These are phyloP conservation scores for Rhodofomes roseus DNA, from an alignment of 1,284 basidiomycete species.

Conservation along the genomic window DNA sequence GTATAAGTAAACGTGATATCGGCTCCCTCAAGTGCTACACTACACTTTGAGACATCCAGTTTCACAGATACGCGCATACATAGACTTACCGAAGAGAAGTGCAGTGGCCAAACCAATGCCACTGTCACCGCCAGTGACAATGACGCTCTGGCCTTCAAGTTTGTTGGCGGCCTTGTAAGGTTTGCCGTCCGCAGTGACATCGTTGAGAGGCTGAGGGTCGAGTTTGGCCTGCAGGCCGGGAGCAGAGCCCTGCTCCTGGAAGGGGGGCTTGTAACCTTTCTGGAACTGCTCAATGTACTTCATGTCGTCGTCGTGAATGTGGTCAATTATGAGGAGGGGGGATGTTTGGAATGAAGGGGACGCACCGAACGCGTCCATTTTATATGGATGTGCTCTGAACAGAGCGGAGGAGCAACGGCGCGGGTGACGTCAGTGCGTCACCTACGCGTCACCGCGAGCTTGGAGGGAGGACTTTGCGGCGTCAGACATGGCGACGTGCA, in stretches of 20 bases:
- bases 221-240: slow-evolving; percentile 28
- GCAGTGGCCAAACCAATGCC: slow-evolving; percentile 42
- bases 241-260: slow-evolving; percentile 23
- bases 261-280: slow-evolving; percentile 29
- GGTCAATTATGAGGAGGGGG: background rate
- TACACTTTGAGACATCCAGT: slow-evolving; percentile 1
- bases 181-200: slow-evolving; percentile 46
- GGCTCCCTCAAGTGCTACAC: slow-evolving; percentile 52
- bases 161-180: slow-evolving; percentile 38
- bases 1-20: slow-evolving; percentile 50
- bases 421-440: background rate
- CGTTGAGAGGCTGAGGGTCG: slow-evolving; percentile 43
- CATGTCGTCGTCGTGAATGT: too few species aligned
- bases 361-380: background rate
- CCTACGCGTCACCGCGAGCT: background rate
- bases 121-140: slow-evolving; percentile 49
- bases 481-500: background rate
- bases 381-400: background rate
- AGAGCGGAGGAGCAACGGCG: background rate
- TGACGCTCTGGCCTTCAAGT: slow-evolving; percentile 42
- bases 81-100: slow-evolving; percentile 32
- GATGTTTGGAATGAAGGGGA: background rate
- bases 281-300: slow-evolving; percentile 26
- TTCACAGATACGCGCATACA: background rate
- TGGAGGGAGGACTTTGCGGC: background rate